Base-by-base conservation (phyloP, 106 monocot genomes). In the Iris macrosiphon region DNA sequence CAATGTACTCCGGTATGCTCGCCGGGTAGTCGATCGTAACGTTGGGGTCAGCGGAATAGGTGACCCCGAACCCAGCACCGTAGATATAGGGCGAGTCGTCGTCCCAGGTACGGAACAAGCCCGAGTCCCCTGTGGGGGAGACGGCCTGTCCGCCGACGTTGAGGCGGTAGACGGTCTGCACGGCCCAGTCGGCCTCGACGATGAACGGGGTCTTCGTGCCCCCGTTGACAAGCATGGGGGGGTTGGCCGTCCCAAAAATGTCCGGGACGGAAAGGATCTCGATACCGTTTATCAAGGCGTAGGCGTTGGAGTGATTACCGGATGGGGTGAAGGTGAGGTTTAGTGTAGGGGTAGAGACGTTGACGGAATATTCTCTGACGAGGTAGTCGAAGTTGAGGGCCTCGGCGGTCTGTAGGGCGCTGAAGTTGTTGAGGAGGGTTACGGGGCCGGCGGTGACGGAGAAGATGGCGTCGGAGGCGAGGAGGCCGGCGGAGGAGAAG, bases 231-330 rank as follows among this genome's bases (percentile, higher is more conserved):
- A 80, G 7, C 8, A 24, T 10, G 16, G 64, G 59, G 0, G 17
- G 45, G 3, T 17, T 2, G 15, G 22, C 18, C 1, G 25, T 1
- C 4, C 13, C 23, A 64, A 80, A 69, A 31, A 85, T 6, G 15
- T 85, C 76, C 3, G 85, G 85, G 33, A 59, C 48, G 11, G 85
- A 80, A 19, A 85, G 45, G 34, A 85, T 70, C 69, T 80, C 79
- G 35, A 85, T 85, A 11, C 85, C 85, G 20, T 85, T 85, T 41
- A 85, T 37, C 33, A 76, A 85, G 14, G 85, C 85, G 45, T 61
- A 85, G 29, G 80, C 37, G 5, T 62, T 67, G 4, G 59, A 10
- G 51, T 61, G 43, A 43, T 45, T 52, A 10, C 58, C 8, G 7
- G 75, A 65, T 0, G 85, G 85, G 11, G 66, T 33, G 37, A 85